phyloP scores from a whole-genome alignment of 2,329 filamentous ascomycete species.

The Cladophialophora bantiana region DNA sequence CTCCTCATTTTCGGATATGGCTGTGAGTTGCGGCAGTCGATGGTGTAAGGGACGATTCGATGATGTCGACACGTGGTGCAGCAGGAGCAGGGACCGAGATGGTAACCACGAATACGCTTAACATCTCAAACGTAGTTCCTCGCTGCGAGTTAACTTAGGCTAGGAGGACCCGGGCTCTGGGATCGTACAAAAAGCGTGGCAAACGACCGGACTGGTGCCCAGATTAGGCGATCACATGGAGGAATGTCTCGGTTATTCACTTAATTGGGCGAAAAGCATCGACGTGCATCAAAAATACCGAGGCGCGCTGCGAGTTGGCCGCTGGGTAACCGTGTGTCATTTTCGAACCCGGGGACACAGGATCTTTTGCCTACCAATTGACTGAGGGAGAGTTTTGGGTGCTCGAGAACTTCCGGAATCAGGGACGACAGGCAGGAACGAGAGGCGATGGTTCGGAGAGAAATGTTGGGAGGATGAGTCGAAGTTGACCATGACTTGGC shows the following conservation, averaged over 20 bases:
- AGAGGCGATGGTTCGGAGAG: background rate
- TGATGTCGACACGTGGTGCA: background rate
- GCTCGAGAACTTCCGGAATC: background rate
- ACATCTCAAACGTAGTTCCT: background rate
- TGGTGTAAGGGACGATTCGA: slow-evolving; percentile 13
- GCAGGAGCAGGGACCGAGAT: background rate
- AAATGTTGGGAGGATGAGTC: background rate
- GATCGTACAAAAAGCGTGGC: slow-evolving; percentile 6
- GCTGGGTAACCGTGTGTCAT: background rate
- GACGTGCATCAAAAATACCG: slow-evolving; percentile 26
- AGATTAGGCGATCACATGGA: background rate
- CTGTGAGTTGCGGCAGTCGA: background rate
- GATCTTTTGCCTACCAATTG: background rate
- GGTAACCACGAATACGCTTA: background rate
- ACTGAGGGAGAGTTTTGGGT: background rate
- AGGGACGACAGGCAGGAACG: background rate
- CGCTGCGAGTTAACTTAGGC: background rate
- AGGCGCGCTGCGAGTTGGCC: slow-evolving; percentile 6
- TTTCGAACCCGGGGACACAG: background rate
- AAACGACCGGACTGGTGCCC: slow-evolving; percentile 5
- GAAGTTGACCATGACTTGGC: background rate
- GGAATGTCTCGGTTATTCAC: background rate
- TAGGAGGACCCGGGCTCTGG: background rate
- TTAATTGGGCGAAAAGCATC: background rate
- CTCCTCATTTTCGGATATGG: background rate